Base-by-base conservation (phyloP, 768 basidiomycete species). In the Daedaleopsis nitida region DNA sequence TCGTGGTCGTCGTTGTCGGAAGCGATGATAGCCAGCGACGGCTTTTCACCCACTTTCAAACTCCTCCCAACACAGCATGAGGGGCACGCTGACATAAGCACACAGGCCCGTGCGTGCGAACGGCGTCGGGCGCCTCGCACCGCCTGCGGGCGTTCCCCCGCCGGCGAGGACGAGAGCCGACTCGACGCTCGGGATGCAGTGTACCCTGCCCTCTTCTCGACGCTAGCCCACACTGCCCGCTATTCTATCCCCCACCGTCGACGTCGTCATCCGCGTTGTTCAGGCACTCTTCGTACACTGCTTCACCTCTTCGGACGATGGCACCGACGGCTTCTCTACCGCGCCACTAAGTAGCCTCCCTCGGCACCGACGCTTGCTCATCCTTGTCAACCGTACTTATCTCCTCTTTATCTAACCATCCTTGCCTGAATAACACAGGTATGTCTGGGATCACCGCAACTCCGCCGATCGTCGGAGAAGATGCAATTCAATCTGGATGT, bases 101-200 rank as follows among this genome's bases (percentile, higher is more conserved):
- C 13, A 16, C 21, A 56, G 63, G 67, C 62, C 67, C 64, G 67
- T 68, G 67, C 67, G 67, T 66, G 67, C 35, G 67, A 68, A 55
- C 52, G 6, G 19, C 21, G 11, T 38, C 6, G 58, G 32, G 57
- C 17, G 43, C 8, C 17, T 7, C 37, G 58, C 57, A 59, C 62
- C 49, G 57, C 54, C 62, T 54, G 48, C 44, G 27, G 27, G 27
- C 27, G 27, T 7, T 32, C 27, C 52, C 51, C 35, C 38, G 17
- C 13, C 50, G 23, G 50, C 13, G 14, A 24, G 13, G 21, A 21
- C 47, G 21, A 49, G 1, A 7, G 24, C 38, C 52, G 52, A 53
- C 16, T 13, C 16, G 17, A 16, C 32, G 39, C 5, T 42, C 17
- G 39, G 13, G 39, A 42, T 49, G 24, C 47, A 1, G 47, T 49